Base-by-base conservation (phyloP, 805 yeast species). In the Yarrowia divulgata region DNA sequence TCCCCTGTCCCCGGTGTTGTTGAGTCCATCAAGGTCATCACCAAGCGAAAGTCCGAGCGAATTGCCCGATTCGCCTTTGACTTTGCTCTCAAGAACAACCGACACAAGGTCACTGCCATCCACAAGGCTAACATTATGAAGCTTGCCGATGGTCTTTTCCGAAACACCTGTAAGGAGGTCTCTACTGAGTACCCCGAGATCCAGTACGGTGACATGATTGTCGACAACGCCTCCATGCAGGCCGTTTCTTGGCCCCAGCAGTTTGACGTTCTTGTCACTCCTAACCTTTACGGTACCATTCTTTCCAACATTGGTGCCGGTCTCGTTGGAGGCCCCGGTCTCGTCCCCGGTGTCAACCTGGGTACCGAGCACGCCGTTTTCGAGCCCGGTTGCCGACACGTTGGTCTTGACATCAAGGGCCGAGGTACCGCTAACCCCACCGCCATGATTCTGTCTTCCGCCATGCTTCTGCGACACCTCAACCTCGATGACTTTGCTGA, bases 341-440 rank as follows among this genome's bases (percentile, higher is more conserved):
- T 94, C 76, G 97, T 94, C 69, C 98, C 99, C 75, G 98, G 98
- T 82, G 97, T 97, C 77, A 92, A 93, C 85, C 93, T 91, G 74
- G 99, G 99, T 82, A 90, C 97, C 82, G 98, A 94, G 77, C 89
- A 90, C 81, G 98, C 98, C 69, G 96, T 94, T 72, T 94, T 95
- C 81, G 99, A 94, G 85, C 98, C 99, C 77, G 99, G 98, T 83
- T 93, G 98, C 84, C 91, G 99, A 87, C 98, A 93, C 85, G 98
- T 93, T 77, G 98, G 98, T 82, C 85, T 94, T 76, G 98, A 94
- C 82, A 91, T 95, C 80, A 86, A 91, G 85, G 98, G 97, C 79
- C 87, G 91, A 82, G 90, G 92, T 85, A 85, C 91, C 73, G 98
- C 98, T 73, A 94, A 94, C 88, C 99, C 99, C 80, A 91, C 98